These are phyloP conservation scores for Talaromyces sp. DNA, from an alignment of 2,329 filamentous ascomycete species.

Conservation along the genomic window DNA sequence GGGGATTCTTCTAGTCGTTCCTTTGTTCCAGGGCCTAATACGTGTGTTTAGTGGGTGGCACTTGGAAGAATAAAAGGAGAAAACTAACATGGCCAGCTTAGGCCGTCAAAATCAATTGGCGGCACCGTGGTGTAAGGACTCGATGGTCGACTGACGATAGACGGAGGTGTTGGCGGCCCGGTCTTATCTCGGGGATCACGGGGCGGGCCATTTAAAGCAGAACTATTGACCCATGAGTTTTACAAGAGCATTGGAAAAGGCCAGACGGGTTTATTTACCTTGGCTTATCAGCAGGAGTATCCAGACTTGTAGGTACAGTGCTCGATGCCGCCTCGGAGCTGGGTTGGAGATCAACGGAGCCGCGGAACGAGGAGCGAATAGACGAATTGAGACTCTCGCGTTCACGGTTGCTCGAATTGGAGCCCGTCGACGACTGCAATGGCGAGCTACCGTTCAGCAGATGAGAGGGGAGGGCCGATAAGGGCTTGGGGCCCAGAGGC, in stretches of 20 bases:
- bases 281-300: background rate
- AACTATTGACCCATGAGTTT: conserved; percentile 15
- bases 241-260: background rate
- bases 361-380: conserved; percentile 53
- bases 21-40: conserved; percentile 42
- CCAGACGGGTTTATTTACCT: background rate
- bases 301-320: conserved; percentile 13
- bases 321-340: conserved; percentile 18
- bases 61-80: background rate
- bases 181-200: conserved; percentile 52
- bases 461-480: conserved; percentile 53
- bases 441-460: conserved; percentile 54
- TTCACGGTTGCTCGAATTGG: conserved; percentile 44
- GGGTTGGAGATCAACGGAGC: conserved; percentile 27
- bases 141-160: conserved; percentile 46
- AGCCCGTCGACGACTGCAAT: conserved; percentile 34
- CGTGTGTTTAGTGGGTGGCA: conserved; percentile 10
- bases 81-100: conserved; percentile 49
- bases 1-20: conserved; percentile 54
- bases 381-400: conserved; percentile 55
- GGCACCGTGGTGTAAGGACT: conserved; percentile 48
- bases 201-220: conserved; percentile 44
- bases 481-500: conserved; percentile 43
- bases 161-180: conserved; percentile 47
- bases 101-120: conserved; percentile 49